A percentile compares a stretch with the other conserved stretches of the same genome.
These are phyloP conservation scores for Casuarina cunninghamiana DNA, from an alignment of 306 rosid species.

Conservation along the genomic window DNA sequence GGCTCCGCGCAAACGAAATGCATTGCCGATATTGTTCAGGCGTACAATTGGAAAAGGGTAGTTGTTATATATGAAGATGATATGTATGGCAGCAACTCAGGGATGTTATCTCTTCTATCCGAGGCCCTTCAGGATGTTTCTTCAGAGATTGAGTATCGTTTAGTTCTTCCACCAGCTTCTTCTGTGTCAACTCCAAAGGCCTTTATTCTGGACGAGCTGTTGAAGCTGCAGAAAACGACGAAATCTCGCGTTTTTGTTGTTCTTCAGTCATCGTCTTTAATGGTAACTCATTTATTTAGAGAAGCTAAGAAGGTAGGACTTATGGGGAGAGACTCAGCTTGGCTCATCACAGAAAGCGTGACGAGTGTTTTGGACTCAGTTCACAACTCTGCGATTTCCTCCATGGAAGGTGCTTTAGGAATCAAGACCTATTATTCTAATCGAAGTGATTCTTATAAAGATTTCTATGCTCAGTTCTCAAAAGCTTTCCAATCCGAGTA, in stretches of 20 bases:
- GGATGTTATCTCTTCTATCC: constrained; percentile 43
- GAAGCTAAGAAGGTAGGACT: too few species aligned
- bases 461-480: constrained; percentile 41
- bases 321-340: constrained; percentile 18
- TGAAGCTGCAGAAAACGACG: too few species aligned
- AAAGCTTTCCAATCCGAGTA: constrained; percentile 24
- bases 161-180: constrained; percentile 50
- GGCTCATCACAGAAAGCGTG: constrained; percentile 63
- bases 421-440: constrained; percentile 16
- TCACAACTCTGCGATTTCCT: too few species aligned
- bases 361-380: constrained; percentile 5
- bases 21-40: constrained; percentile 44
- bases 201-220: too few species aligned
- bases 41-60: constrained; percentile 36
- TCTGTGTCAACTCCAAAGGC: constrained; percentile 33
- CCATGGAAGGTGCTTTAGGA: too few species aligned
- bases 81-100: constrained; percentile 43
- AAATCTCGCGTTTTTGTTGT: too few species aligned
- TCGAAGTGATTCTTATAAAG: constrained; percentile 31
- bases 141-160: constrained; percentile 50
- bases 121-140: constrained; percentile 53
- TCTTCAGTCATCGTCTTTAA: too few species aligned
- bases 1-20: constrained; percentile 40
- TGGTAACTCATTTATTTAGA: too few species aligned
- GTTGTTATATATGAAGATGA: constrained; percentile 51